Evolutionary conservation across 2,329 filamentous ascomycete genomes (phyloP).

Genomic region (Monilinia laxa): DNA sequence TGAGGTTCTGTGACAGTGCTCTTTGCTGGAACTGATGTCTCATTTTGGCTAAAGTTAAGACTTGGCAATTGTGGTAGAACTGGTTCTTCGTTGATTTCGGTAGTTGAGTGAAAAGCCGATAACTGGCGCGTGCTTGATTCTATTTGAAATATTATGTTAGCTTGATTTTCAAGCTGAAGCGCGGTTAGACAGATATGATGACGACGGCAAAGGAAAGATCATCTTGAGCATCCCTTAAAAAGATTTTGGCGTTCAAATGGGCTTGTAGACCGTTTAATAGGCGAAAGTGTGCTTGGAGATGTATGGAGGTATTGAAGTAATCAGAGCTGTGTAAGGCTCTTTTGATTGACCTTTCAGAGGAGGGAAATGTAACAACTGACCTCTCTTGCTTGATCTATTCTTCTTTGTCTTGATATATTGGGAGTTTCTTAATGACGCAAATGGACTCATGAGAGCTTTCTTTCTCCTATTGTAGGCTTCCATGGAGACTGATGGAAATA

Average conservation of each 20-base stretch:
- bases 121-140: not conserved
- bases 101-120: not conserved
- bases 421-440: constrained; percentile 28
- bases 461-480: constrained; percentile 34
- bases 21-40: not conserved
- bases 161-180: not conserved
- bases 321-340: not conserved
- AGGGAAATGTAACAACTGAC: not conserved
- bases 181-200: not conserved
- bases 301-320: not conserved
- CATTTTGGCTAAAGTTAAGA: constrained; percentile 13
- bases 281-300: not conserved
- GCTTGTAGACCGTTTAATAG: not conserved
- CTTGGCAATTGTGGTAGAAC: constrained; percentile 15
- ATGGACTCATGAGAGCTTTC: constrained; percentile 29
- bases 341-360: constrained; percentile 15
- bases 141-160: not conserved
- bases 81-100: not conserved
- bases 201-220: not conserved
- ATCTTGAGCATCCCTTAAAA: not conserved
- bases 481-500: constrained; percentile 20
- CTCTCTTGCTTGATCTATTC: not conserved
- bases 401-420: constrained; percentile 22
- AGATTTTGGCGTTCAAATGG: too few species aligned
- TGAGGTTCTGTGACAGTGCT: not conserved